Percentiles rank a stretch among this genome's conserved stretches.
Conservation (phyloP, 2,329 filamentous ascomycete genomes). For the Verticillium klebahnii region DNA sequence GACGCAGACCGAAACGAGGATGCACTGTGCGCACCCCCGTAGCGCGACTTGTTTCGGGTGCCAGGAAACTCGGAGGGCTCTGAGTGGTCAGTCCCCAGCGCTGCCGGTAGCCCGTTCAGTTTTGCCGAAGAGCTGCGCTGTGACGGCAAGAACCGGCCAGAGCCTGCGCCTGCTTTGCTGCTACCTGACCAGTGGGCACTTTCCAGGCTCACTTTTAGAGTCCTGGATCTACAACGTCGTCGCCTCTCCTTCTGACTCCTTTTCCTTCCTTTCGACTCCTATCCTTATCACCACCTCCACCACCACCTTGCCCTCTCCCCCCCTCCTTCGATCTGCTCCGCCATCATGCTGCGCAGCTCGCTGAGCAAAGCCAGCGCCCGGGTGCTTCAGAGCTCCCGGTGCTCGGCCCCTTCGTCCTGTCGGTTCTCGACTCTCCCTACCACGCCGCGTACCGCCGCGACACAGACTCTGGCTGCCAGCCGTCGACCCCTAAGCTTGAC, state of each 20-base stretch:
- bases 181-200: background rate
- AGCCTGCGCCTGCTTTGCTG: background rate
- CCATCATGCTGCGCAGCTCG: slow-evolving; percentile 68
- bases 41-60: background rate
- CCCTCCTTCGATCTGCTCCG: background rate
- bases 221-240: background rate
- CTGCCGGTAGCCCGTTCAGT: background rate
- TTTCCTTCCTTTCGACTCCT: background rate
- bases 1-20: too few species aligned
- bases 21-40: background rate
- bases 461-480: slow-evolving; percentile 38
- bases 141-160: background rate
- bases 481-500: slow-evolving; percentile 47
- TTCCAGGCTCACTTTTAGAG: background rate
- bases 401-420: slow-evolving; percentile 33
- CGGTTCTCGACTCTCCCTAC: slow-evolving; percentile 36
- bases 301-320: background rate
- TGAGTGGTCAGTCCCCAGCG: background rate
- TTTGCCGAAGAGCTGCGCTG: background rate
- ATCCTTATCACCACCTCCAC: background rate
- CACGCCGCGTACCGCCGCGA: slow-evolving; percentile 25
- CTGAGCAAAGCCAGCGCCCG: slow-evolving; percentile 61
- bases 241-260: background rate
- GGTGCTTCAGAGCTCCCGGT: slow-evolving; percentile 53
- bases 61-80: background rate